phyloP scores from a whole-genome alignment of 208 protist species.

The Leishmania aethiopica region DNA sequence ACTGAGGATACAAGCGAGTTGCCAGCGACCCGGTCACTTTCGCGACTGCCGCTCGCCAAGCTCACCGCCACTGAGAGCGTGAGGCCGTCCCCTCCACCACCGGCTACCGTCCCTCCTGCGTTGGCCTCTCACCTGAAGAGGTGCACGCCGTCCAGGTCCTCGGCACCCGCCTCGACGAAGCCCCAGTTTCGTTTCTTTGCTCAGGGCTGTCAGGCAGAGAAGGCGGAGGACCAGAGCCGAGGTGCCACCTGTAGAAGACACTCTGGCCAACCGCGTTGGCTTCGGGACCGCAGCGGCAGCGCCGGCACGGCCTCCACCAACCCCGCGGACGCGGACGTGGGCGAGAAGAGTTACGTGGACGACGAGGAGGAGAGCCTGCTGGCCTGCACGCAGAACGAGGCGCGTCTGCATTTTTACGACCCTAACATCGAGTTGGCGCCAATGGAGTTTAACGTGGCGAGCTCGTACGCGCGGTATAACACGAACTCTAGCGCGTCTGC shows the following conservation, averaged over 20 bases:
- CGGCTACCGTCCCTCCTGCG: background rate
- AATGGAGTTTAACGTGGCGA: background rate
- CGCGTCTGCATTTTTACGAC: slow-evolving; percentile 7
- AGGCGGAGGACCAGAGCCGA: background rate
- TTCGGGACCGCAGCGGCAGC: background rate
- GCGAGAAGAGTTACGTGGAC: background rate
- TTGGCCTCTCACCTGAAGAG: background rate
- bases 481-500: background rate
- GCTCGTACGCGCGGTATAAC: background rate
- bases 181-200: slow-evolving; percentile 7
- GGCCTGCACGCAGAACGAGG: slow-evolving; percentile 9
- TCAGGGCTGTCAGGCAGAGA: background rate
- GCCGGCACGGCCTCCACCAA: background rate
- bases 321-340: background rate
- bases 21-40: background rate
- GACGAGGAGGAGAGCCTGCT: slow-evolving; percentile 4
- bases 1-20: background rate
- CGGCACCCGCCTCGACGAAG: background rate
- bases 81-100: background rate
- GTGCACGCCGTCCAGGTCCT: background rate
- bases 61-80: background rate
- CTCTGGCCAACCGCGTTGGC: background rate
- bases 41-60: background rate
- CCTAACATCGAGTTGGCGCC: background rate
- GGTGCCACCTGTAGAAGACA: background rate